phyloP scores from a whole-genome alignment of 176 grass and related monocot species.

The Phragmites australis region DNA sequence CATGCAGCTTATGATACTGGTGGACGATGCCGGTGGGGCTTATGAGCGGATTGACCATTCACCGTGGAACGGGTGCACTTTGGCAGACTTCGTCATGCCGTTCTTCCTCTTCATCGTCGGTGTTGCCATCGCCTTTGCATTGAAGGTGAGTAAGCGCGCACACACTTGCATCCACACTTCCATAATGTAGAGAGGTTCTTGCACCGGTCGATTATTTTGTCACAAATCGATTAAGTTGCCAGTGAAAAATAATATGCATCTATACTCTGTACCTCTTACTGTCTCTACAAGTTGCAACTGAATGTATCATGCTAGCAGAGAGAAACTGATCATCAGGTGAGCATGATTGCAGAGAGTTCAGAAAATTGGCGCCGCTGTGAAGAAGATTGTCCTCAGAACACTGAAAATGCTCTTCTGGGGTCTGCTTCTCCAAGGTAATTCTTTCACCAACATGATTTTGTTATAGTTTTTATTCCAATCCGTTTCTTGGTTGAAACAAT shows the following conservation, averaged over 20 bases:
- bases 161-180: not conserved
- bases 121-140: conserved; percentile 80
- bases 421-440: conserved; percentile 64
- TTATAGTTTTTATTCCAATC: not conserved
- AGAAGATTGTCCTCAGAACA: conserved; percentile 54
- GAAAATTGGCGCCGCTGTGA: conserved; percentile 33
- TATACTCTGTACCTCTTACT: not conserved
- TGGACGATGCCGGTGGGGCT: conserved; percentile 77
- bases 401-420: conserved; percentile 80
- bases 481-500: not conserved
- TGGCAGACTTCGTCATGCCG: conserved; percentile 92
- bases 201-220: not conserved
- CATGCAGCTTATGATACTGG: conserved; percentile 84
- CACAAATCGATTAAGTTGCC: not conserved
- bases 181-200: not conserved
- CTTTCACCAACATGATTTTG: not conserved
- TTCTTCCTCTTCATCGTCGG: conserved; percentile 99
- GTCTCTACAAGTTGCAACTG: not conserved
- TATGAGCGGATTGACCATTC: conserved; percentile 77
- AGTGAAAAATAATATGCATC: not conserved
- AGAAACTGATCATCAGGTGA: not conserved
- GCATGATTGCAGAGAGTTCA: conserved; percentile 57
- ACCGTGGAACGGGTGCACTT: conserved; percentile 85
- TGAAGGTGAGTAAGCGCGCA: too few relatives aligned
- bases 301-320: not conserved